Conservation (phyloP, 1,284 basidiomycete species). For the Ustilago xerochloae region DNA sequence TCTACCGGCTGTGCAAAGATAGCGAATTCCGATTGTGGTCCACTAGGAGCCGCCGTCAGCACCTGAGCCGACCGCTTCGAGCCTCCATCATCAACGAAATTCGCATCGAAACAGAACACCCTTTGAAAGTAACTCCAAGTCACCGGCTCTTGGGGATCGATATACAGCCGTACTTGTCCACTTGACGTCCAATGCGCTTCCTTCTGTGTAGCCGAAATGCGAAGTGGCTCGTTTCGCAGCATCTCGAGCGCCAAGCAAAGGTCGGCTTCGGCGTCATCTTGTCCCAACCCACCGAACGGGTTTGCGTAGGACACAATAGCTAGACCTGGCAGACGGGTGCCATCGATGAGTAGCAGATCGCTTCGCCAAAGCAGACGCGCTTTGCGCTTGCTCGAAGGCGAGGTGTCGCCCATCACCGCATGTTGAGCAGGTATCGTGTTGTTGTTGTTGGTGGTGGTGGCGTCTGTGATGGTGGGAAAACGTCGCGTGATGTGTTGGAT, state of each 20-base stretch:
- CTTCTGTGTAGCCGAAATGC: slow-evolving; percentile 16
- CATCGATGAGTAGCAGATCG: slow-evolving; percentile 56
- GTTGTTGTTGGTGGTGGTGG: too few relatives aligned
- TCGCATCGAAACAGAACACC: slow-evolving; percentile 51
- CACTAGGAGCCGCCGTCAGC: slow-evolving; percentile 18
- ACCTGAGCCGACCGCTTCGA: slow-evolving; percentile 25
- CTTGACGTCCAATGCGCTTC: slow-evolving; percentile 35
- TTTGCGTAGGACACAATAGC: slow-evolving; percentile 60
- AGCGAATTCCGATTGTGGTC: slow-evolving; percentile 38
- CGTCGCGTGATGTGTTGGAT: background rate
- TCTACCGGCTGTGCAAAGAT: slow-evolving; percentile 31
- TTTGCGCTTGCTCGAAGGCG: slow-evolving; percentile 19
- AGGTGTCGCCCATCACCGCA: slow-evolving; percentile 2
- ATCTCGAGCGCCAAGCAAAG: slow-evolving; percentile 64
- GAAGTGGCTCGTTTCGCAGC: slow-evolving; percentile 60
- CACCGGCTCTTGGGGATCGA: slow-evolving; percentile 45
- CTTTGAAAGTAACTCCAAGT: slow-evolving; percentile 59
- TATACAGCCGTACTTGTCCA: slow-evolving; percentile 44
- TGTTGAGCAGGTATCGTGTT: background rate
- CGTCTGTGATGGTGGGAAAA: too few relatives aligned
- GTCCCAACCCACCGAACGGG: slow-evolving; percentile 37
- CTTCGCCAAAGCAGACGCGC: slow-evolving; percentile 62
- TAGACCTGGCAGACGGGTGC: slow-evolving; percentile 56
- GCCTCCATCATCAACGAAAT: slow-evolving; percentile 31
- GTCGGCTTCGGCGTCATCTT: slow-evolving; percentile 50